phyloP scores from a whole-genome alignment of 2,329 filamentous ascomycete species.

The Fusarium nodosum region DNA sequence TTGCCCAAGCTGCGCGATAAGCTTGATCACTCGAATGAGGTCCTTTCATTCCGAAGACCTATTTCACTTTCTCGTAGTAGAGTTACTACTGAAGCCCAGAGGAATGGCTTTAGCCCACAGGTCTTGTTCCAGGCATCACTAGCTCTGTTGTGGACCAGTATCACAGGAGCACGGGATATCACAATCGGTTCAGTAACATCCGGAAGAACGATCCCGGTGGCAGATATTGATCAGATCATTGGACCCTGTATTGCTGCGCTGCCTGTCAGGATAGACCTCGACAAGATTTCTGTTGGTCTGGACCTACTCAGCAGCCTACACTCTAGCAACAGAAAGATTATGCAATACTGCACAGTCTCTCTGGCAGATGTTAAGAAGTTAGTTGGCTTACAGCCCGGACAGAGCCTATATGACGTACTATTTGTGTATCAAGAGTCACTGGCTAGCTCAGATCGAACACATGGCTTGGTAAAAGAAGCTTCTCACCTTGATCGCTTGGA shows the following conservation, averaged over 20 bases:
- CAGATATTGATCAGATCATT: constrained; percentile 77
- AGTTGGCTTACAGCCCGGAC: constrained; percentile 66
- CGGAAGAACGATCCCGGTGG: constrained; percentile 79
- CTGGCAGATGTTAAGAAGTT: constrained; percentile 77
- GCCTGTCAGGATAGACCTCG: constrained; percentile 76
- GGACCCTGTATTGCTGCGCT: constrained; percentile 85
- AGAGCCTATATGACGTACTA: constrained; percentile 79
- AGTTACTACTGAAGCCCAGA: constrained; percentile 54
- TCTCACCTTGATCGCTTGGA: constrained; percentile 79
- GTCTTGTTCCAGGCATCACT: constrained; percentile 82
- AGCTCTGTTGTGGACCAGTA: constrained; percentile 73
- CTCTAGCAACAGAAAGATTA: constrained; percentile 71
- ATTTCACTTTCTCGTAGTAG: constrained; percentile 37
- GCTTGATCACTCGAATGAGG: constrained; percentile 45
- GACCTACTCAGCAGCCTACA: constrained; percentile 77
- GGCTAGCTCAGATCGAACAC: constrained; percentile 51
- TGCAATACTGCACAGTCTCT: constrained; percentile 74
- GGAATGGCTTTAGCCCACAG: constrained; percentile 71
- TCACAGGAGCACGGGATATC: constrained; percentile 75
- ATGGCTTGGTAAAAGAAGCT: constrained; percentile 63
- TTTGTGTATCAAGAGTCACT: constrained; percentile 88
- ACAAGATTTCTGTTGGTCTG: constrained; percentile 62
- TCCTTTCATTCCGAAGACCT: constrained; percentile 21
- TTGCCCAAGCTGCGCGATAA: constrained; percentile 66
- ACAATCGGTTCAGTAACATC: constrained; percentile 85